A percentile compares a stretch with the other conserved stretches of the same genome.
Evolutionary conservation across 179 eudicot species (phyloP).

Genomic region (Pouteria campechiana): DNA sequence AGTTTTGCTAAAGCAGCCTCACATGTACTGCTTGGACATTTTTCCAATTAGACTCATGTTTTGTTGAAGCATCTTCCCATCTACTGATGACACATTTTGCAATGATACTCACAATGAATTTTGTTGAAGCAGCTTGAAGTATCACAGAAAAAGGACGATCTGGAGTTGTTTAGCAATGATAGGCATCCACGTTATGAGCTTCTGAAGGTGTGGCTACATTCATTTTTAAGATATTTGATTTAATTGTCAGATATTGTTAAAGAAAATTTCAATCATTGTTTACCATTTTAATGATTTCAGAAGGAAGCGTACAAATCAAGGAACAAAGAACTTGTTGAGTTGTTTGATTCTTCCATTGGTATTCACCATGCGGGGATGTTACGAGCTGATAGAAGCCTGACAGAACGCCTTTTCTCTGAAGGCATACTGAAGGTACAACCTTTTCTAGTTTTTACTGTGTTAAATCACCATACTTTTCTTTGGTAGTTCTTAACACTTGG

Average conservation of each 20-base stretch:
- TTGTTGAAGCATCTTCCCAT: no score
- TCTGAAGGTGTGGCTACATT: slow-evolving; percentile 31
- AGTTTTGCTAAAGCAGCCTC: no score
- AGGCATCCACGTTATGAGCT: slow-evolving; percentile 75
- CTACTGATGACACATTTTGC: no score
- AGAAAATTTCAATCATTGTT: slow-evolving; percentile 2
- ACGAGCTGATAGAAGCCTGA: slow-evolving; percentile 91
- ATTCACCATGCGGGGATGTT: slow-evolving; percentile 99
- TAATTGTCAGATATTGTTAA: background rate
- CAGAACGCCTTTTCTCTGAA: slow-evolving; percentile 87
- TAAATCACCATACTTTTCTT: background rate
- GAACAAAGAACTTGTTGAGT: slow-evolving; percentile 82
- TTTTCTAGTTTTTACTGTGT: background rate
- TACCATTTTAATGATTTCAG: slow-evolving; percentile 34
- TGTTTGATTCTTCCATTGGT: slow-evolving; percentile 82
- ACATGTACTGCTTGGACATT: no score
- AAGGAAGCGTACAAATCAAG: slow-evolving; percentile 84
- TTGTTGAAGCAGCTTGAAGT: slow-evolving; percentile 93
- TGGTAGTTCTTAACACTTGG: background rate
- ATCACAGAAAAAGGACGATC: slow-evolving; percentile 47
- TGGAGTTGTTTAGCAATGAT: slow-evolving; percentile 66
- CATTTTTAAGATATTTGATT: background rate
- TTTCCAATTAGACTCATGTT: no score
- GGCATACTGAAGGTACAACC: slow-evolving; percentile 84
- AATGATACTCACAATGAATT: no score